A percentile compares a stretch with the other conserved stretches of the same genome.
phyloP scores from a whole-genome alignment of 2,329 filamentous ascomycete species.

The Stemphylium lycopersici region DNA sequence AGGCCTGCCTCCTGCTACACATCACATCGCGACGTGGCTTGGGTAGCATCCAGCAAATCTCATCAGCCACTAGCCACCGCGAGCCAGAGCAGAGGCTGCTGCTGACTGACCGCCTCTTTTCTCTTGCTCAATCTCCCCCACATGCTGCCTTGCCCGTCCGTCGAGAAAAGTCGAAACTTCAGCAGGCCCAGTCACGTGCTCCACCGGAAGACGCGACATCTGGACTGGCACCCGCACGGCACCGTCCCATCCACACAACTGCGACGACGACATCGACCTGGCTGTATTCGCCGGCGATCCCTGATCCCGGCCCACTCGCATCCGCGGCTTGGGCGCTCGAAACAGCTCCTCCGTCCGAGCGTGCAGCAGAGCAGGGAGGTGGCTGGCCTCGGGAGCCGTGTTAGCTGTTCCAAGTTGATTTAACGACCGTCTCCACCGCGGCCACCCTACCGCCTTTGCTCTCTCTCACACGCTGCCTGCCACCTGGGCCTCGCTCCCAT shows the following conservation, averaged over 20 bases:
- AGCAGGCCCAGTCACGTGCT: constrained; percentile 24
- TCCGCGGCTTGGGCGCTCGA: constrained; percentile 36
- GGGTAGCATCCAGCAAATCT: background rate
- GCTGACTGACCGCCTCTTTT: background rate
- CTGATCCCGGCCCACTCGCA: constrained; percentile 36
- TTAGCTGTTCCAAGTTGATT: constrained; percentile 49
- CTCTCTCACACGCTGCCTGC: constrained; percentile 11
- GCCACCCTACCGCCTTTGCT: constrained; percentile 27
- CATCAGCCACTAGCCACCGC: background rate
- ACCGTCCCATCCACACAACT: background rate
- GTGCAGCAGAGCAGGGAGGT: constrained; percentile 40
- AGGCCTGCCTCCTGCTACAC: too few species aligned
- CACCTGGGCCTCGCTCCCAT: constrained; percentile 10
- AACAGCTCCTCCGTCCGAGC: constrained; percentile 36
- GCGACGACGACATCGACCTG: constrained; percentile 1
- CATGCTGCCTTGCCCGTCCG: background rate
- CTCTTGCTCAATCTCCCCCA: background rate
- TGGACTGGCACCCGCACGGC: background rate
- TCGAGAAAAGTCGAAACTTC: background rate
- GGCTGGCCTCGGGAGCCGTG: constrained; percentile 39
- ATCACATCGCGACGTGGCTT: background rate
- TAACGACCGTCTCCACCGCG: constrained; percentile 42
- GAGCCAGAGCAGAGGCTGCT: background rate
- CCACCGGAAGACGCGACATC: constrained; percentile 15
- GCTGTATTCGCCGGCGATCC: constrained; percentile 27